phyloP scores from a whole-genome alignment of 176 grass and related monocot species.

The Rhynchospora tenuis region DNA sequence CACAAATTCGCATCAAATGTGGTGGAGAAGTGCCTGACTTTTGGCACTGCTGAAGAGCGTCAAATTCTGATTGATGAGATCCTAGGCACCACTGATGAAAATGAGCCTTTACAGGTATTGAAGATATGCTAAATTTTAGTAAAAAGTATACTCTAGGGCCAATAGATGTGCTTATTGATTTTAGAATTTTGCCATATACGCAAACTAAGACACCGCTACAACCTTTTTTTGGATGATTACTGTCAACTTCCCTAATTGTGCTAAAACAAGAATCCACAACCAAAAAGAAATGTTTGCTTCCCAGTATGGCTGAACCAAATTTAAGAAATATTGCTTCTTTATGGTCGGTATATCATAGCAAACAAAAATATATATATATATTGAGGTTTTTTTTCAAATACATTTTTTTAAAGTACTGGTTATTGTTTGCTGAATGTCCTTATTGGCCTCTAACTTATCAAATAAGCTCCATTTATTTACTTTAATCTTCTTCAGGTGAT shows the following conservation, averaged over 20 bases:
- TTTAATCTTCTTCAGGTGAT: conserved; percentile 46
- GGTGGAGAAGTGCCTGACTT: conserved; percentile 89
- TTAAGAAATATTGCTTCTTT: background rate
- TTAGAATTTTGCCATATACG: background rate
- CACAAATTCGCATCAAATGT: conserved; percentile 99
- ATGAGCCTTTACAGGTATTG: conserved; percentile 87
- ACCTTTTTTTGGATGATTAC: background rate
- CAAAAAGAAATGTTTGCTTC: background rate
- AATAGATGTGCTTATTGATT: background rate
- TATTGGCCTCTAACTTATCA: background rate
- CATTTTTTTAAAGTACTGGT: background rate
- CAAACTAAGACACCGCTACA: background rate
- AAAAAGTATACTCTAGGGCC: conserved; percentile 10
- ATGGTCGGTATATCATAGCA: background rate
- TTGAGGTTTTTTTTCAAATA: background rate
- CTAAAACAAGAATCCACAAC: background rate
- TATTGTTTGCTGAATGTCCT: background rate
- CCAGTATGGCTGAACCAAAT: background rate
- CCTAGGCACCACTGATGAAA: conserved; percentile 93
- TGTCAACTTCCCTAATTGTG: background rate
- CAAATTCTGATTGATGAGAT: conserved; percentile 92
- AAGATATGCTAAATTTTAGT: background rate
- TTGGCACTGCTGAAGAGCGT: conserved; percentile 58
- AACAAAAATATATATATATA: no score
- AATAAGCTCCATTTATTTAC: background rate